Base-by-base conservation (phyloP, 2,329 filamentous ascomycete genomes). In the Geosmithia flava region DNA sequence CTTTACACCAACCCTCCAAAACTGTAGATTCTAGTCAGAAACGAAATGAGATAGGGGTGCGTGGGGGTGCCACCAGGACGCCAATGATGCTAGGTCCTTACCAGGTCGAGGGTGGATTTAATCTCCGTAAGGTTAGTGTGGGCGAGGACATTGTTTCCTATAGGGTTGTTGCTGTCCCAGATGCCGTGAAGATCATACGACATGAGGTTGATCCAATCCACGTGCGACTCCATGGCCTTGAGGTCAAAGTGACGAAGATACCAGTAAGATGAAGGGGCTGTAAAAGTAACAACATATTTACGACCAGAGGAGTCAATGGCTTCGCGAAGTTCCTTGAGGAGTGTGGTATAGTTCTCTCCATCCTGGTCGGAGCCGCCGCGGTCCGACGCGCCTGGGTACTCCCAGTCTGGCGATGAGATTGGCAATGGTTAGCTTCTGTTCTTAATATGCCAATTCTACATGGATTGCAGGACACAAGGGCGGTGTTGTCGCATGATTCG, bases 41-140 rank as follows among this genome's bases (percentile, higher is more conserved):
- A 16, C n/a, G n/a, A n/a, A n/a, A n/a, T n/a, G n/a, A n/a, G n/a
- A n/a, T n/a, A n/a, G n/a, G n/a, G n/a, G n/a, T n/a, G n/a, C n/a
- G n/a, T 30, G 29, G 29, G 29, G 29, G 29, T 11, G 29, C n/a
- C n/a, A n/a, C n/a, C n/a, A n/a, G n/a, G n/a, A n/a, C n/a, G n/a
- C n/a, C n/a, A n/a, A n/a, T n/a, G n/a, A n/a, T n/a, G n/a, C n/a
- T n/a, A n/a, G 29, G 29, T 7, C 7, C 15, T 6, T 2, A 76
- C 55, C 0, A 75, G 63, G 2, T 72, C 63, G 0, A 71, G 46
- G 0, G 60, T 60, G 0, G 53, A 27, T 3, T 67, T 57, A n/a
- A 74, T 73, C 54, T 75, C 69, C 2, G 69, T 70, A 0, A 74
- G 48, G 51, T 75, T 72, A 1, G 71, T 71, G 50, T 75, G 70